Evolutionary conservation across 2,329 filamentous ascomycete species (phyloP).

Genomic region (Aureobasidium namibiae): DNA sequence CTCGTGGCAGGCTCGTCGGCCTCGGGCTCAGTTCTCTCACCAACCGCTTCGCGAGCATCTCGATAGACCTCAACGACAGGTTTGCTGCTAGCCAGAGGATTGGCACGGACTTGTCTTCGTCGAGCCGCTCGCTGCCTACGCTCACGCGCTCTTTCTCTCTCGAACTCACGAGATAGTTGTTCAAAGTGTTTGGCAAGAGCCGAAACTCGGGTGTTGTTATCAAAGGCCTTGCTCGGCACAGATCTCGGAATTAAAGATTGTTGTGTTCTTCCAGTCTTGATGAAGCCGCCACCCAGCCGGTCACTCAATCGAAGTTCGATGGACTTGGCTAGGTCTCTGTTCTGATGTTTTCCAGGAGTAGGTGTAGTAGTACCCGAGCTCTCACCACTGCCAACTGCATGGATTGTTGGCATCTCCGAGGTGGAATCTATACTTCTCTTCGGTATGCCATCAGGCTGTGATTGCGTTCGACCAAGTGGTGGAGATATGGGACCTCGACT

Average conservation of each 20-base stretch:
- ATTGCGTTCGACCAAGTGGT: slow-evolving; percentile 42
- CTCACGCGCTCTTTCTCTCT: slow-evolving; percentile 85
- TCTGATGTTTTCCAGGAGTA: slow-evolving; percentile 20
- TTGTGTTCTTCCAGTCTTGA: slow-evolving; percentile 50
- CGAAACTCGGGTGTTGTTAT: slow-evolving; percentile 60
- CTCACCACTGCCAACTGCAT: slow-evolving; percentile 13
- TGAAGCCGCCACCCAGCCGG: slow-evolving; percentile 55
- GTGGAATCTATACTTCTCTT: slow-evolving; percentile 15
- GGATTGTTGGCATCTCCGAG: slow-evolving; percentile 8
- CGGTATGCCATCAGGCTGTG: slow-evolving; percentile 36
- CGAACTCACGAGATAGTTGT: slow-evolving; percentile 90
- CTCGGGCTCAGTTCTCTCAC: slow-evolving; percentile 18
- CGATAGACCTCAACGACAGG: slow-evolving; percentile 94
- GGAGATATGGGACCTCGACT: slow-evolving; percentile 34
- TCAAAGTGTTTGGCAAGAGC: slow-evolving; percentile 94
- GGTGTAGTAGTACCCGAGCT: slow-evolving; percentile 8
- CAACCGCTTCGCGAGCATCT: slow-evolving; percentile 83
- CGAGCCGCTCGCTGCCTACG: slow-evolving; percentile 72
- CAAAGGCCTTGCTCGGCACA: slow-evolving; percentile 57
- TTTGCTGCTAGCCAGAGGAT: slow-evolving; percentile 85
- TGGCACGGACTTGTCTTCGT: slow-evolving; percentile 67
- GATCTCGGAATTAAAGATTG: slow-evolving; percentile 82
- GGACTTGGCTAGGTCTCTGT: slow-evolving; percentile 29
- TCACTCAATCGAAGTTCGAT: slow-evolving; percentile 71
- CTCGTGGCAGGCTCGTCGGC: background rate